These are phyloP conservation scores for Dovyalis caffra DNA, from an alignment of 345 rosid species.

Conservation along the genomic window DNA sequence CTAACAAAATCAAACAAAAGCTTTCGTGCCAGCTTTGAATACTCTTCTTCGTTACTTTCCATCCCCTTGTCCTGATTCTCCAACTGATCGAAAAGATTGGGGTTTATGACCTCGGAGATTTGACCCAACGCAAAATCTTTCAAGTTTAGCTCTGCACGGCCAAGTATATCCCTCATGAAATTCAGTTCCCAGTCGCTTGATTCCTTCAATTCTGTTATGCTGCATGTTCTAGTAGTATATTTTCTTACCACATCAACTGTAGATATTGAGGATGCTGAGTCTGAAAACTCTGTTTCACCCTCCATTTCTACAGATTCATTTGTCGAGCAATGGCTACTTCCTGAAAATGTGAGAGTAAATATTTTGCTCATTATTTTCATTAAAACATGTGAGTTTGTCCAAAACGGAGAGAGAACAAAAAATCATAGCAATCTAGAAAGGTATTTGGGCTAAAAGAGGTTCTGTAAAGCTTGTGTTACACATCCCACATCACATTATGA, in stretches of 20 bases:
- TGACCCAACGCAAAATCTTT: slow-evolving; percentile 44
- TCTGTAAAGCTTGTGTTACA: background rate
- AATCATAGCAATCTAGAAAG: background rate
- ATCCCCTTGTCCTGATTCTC: slow-evolving; percentile 33
- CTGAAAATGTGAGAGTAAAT: slow-evolving; percentile 24
- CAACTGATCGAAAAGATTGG: slow-evolving; percentile 45
- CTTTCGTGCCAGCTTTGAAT: slow-evolving; percentile 44
- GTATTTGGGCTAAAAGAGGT: background rate
- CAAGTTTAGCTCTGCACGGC: slow-evolving; percentile 40
- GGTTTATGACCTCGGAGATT: slow-evolving; percentile 35
- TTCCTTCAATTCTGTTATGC: slow-evolving; percentile 23
- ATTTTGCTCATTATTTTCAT: slow-evolving; percentile 2
- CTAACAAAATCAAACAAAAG: slow-evolving; percentile 54
- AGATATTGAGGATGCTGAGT: slow-evolving; percentile 42
- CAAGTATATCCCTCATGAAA: slow-evolving; percentile 49
- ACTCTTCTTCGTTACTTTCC: slow-evolving; percentile 36
- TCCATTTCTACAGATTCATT: slow-evolving; percentile 21
- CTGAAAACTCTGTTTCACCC: slow-evolving; percentile 34
- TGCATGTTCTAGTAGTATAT: slow-evolving; percentile 18
- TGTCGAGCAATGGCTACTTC: slow-evolving; percentile 16
- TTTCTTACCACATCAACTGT: slow-evolving; percentile 22
- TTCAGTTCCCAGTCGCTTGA: slow-evolving; percentile 53
- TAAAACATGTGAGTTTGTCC: background rate
- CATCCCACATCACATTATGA: background rate
- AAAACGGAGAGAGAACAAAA: background rate